Conservation (phyloP, 441 rosid species). For the Raphanus hybrid region DNA sequence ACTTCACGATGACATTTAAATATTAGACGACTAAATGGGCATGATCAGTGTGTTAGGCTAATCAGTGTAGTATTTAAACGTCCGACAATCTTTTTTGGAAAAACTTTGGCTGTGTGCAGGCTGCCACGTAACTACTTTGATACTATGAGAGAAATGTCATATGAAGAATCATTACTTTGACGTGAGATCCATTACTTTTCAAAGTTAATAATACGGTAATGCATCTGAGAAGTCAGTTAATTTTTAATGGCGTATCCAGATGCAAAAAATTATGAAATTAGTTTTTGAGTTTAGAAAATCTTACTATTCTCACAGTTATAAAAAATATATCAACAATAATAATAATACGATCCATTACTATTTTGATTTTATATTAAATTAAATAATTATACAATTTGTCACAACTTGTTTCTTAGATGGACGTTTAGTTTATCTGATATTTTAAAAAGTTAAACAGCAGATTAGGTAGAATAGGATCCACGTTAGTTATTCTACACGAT, state of each 20-base stretch:
- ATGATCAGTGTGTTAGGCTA: background rate
- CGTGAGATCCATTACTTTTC: background rate
- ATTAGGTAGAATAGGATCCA: too few species aligned
- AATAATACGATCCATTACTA: too few species aligned
- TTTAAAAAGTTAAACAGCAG: background rate
- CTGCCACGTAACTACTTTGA: conserved; percentile 2
- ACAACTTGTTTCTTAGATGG: background rate
- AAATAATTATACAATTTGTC: background rate
- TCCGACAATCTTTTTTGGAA: background rate
- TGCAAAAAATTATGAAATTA: too few species aligned
- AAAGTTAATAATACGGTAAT: background rate
- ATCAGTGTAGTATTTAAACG: background rate
- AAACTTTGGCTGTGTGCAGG: background rate
- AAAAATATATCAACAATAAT: too few species aligned
- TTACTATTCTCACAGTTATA: too few species aligned
- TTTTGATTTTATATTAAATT: background rate
- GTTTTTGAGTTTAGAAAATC: too few species aligned
- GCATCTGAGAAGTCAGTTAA: background rate
- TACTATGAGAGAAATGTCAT: conserved; percentile 1
- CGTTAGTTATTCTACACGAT: too few species aligned
- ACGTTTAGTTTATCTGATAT: background rate
- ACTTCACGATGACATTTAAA: conserved; percentile 13
- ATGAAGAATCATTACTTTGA: background rate
- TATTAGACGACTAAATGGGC: conserved; percentile 1
- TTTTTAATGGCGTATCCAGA: too few species aligned